phyloP scores from a whole-genome alignment of 148 eudicot species.

The Limonium bicolor region DNA sequence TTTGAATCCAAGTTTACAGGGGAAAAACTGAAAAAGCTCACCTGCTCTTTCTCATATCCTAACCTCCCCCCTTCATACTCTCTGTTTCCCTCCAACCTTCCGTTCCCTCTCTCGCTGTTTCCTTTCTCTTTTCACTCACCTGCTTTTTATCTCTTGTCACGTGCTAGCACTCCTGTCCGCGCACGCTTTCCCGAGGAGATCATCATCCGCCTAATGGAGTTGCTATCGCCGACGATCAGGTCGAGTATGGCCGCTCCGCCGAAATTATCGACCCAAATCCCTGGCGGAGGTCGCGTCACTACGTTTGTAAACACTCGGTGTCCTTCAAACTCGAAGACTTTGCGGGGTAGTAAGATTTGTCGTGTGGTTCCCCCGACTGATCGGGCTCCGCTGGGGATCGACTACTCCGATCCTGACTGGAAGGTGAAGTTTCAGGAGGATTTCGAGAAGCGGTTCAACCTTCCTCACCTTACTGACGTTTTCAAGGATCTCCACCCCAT shows the following conservation, averaged over 20 bases:
- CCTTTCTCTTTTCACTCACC: neutral
- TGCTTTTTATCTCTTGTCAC: too few relatives aligned
- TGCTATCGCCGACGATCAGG: slow-evolving; percentile 37
- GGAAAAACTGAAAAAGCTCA: too few relatives aligned
- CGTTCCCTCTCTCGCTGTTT: neutral
- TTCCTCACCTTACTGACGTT: slow-evolving; percentile 64
- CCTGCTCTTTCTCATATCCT: too few relatives aligned
- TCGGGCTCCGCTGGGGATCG: slow-evolving; percentile 14
- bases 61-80: too few relatives aligned
- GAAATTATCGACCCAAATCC: slow-evolving; percentile 1
- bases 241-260: slow-evolving; percentile 11
- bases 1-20: too few relatives aligned
- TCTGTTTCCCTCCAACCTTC: too few relatives aligned
- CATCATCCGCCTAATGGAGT: slow-evolving; percentile 17
- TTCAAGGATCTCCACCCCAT: slow-evolving; percentile 40
- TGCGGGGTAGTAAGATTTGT: neutral
- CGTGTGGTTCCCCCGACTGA: neutral
- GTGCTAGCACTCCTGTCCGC: neutral
- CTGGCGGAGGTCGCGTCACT: slow-evolving; percentile 1
- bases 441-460: slow-evolving; percentile 47
- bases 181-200: too few relatives aligned
- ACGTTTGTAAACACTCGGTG: neutral
- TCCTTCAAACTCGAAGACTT: neutral
- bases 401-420: slow-evolving; percentile 72
- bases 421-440: slow-evolving; percentile 41